Percentiles rank a stretch among this genome's conserved stretches.
Evolutionary conservation across 2,329 filamentous ascomycete species (phyloP).

Genomic region (Teratosphaeria zuluensis): DNA sequence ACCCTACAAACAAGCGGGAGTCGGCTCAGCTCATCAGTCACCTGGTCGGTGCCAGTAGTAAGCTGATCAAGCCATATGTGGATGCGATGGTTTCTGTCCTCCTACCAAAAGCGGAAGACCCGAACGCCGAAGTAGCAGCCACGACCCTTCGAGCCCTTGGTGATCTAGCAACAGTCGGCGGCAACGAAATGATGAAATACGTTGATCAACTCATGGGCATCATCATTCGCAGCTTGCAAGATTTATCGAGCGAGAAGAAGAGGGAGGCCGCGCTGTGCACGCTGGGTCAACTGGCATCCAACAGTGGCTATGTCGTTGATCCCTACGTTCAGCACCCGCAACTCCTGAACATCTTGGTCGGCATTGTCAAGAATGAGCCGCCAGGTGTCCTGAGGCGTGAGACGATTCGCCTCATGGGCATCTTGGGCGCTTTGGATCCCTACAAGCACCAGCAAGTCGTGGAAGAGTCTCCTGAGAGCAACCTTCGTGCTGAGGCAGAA

Average conservation of each 20-base stretch:
- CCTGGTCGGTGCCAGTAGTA: conserved; percentile 84
- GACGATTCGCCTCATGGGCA: conserved; percentile 93
- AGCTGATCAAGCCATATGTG: conserved; percentile 90
- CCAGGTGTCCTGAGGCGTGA: conserved; percentile 78
- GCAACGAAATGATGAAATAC: conserved; percentile 86
- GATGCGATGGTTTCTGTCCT: conserved; percentile 92
- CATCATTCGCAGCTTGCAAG: conserved; percentile 86
- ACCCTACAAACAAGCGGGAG: conserved; percentile 88
- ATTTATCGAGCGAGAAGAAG: conserved; percentile 82
- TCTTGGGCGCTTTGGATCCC: conserved; percentile 85
- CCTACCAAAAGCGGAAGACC: conserved; percentile 82
- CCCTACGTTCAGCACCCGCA: conserved; percentile 94
- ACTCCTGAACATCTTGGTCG: conserved; percentile 82
- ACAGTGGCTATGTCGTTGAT: conserved; percentile 93
- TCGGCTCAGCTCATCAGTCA: conserved; percentile 88
- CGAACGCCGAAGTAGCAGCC: conserved; percentile 78
- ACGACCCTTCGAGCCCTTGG: conserved; percentile 94
- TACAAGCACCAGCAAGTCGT: conserved; percentile 95
- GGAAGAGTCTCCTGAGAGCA: conserved; percentile 75
- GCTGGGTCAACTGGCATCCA: conserved; percentile 84
- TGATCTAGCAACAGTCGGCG: conserved; percentile 85
- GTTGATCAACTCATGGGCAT: conserved; percentile 89
- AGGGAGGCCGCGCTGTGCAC: conserved; percentile 85
- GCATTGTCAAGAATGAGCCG: conserved; percentile 88
- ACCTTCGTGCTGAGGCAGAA: conserved; percentile 57